Conservation (phyloP, 768 basidiomycete genomes). For the Tulasnella sp. region DNA sequence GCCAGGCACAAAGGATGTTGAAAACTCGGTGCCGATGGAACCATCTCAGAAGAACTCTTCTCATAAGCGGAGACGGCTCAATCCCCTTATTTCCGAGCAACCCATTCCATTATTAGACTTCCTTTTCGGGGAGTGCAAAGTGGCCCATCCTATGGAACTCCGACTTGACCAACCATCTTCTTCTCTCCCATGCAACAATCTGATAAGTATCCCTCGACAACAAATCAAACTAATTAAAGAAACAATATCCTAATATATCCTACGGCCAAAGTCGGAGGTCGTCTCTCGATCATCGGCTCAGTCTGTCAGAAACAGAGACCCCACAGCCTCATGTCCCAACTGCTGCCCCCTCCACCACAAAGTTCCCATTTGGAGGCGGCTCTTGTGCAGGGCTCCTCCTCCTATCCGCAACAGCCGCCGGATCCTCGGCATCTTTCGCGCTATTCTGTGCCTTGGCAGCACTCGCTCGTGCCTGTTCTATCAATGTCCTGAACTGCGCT, state of each 20-base stretch:
- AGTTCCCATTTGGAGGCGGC: background rate
- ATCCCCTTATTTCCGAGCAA: background rate
- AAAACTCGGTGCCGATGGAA: background rate
- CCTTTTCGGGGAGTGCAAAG: background rate
- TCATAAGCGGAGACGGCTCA: background rate
- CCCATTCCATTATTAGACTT: background rate
- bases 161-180: background rate
- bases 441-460: background rate
- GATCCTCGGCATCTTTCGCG: background rate
- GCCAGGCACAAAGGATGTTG: background rate
- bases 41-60: background rate
- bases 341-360: background rate
- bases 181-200: background rate
- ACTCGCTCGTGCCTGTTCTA: constrained; percentile 13
- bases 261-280: background rate
- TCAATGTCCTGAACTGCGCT: constrained; percentile 3
- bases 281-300: background rate
- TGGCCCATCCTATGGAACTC: background rate
- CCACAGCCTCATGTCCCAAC: background rate
- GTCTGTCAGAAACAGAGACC: background rate
- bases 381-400: background rate
- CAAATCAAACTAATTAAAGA: background rate
- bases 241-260: background rate
- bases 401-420: background rate
- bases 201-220: background rate